These are phyloP conservation scores for Sclerotinia trifoliorum DNA, from an alignment of 2,329 filamentous ascomycete genomes.

Conservation along the genomic window DNA sequence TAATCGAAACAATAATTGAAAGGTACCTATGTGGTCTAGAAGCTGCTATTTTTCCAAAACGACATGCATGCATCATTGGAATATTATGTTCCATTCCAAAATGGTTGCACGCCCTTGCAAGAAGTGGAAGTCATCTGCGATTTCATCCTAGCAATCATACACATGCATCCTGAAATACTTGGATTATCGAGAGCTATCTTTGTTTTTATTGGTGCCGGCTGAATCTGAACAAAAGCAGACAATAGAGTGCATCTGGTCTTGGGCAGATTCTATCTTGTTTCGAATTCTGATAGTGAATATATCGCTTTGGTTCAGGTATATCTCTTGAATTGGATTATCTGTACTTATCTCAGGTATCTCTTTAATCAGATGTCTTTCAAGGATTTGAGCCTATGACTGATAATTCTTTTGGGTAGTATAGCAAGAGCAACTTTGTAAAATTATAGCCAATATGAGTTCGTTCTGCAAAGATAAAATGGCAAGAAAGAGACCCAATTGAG, in stretches of 20 bases:
- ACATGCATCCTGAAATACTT: not conserved
- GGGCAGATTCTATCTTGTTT: not conserved
- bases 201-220: rapidly evolving
- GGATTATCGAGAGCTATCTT: not conserved
- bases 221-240: not conserved
- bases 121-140: not conserved
- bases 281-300: not conserved
- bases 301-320: not conserved
- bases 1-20: not conserved
- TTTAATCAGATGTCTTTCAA: not conserved
- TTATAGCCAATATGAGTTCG: not conserved
- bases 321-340: not conserved
- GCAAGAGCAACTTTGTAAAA: not conserved
- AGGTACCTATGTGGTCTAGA: not conserved
- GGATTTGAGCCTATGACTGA: not conserved
- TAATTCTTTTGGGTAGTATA: not conserved
- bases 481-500: not conserved
- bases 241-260: not conserved
- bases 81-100: not conserved
- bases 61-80: not conserved
- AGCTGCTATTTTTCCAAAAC: not conserved
- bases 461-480: not conserved
- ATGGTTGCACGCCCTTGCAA: not conserved
- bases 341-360: not conserved
- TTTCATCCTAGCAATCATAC: not conserved